Evolutionary conservation across 257 asterid species (phyloP).

Genomic region (Echium plantagineum): DNA sequence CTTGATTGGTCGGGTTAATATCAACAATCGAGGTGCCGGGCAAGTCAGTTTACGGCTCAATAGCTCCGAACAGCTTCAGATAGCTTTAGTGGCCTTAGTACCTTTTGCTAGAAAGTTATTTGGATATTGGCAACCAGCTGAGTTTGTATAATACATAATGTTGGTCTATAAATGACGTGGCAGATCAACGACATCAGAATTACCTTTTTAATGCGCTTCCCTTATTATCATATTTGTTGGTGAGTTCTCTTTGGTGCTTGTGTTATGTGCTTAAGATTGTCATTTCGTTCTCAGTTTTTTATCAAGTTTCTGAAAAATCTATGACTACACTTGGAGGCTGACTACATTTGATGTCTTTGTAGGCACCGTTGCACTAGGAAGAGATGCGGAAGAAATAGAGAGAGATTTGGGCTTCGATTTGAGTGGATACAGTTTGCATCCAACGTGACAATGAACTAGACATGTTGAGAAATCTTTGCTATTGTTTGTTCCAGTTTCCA

Average conservation of each 20-base stretch:
- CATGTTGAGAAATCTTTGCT: too few relatives aligned
- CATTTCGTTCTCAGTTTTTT: background rate
- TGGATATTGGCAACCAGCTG: slow-evolving; percentile 44
- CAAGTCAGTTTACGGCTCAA: slow-evolving; percentile 69
- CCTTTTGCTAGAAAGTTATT: slow-evolving; percentile 56
- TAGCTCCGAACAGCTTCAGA: slow-evolving; percentile 93
- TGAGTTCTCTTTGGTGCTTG: background rate
- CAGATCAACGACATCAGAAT: background rate
- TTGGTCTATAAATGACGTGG: slow-evolving; percentile 10
- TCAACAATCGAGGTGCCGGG: slow-evolving; percentile 79
- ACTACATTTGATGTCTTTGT: too few relatives aligned
- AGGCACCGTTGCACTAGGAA: too few relatives aligned
- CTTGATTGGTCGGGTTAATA: slow-evolving; percentile 76
- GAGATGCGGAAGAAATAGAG: too few relatives aligned
- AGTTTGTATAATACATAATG: slow-evolving; percentile 31
- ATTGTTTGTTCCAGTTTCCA: too few relatives aligned
- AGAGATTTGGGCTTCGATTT: too few relatives aligned
- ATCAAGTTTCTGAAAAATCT: background rate
- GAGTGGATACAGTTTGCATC: too few relatives aligned
- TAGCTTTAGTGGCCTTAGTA: slow-evolving; percentile 54
- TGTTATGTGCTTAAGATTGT: too few relatives aligned
- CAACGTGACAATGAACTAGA: too few relatives aligned
- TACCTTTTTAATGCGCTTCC: background rate
- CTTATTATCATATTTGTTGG: background rate
- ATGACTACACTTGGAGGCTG: background rate